A percentile compares a stretch with the other conserved stretches of the same genome.
Conservation (phyloP, 2,329 filamentous ascomycete species). For the Fusarium goolgardi region DNA sequence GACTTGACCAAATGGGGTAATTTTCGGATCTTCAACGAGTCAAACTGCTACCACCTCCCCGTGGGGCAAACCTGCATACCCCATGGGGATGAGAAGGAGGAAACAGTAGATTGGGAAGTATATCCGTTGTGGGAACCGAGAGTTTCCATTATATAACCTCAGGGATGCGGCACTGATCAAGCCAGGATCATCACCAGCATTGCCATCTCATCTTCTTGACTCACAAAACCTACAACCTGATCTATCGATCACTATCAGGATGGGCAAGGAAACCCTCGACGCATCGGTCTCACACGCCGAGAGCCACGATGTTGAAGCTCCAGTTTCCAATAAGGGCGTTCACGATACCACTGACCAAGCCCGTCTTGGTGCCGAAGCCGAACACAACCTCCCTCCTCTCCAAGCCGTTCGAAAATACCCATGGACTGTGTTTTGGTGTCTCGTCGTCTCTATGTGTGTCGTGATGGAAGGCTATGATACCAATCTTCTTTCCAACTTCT, state of each 20-base stretch:
- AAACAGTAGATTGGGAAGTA: constrained; percentile 19
- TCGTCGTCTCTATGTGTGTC: constrained; percentile 53
- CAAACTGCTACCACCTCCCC: constrained; percentile 10
- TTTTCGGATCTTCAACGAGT: constrained; percentile 24
- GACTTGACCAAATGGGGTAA: constrained; percentile 36
- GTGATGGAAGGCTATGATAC: constrained; percentile 60
- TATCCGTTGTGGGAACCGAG: background rate
- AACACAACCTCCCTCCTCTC: constrained; percentile 45
- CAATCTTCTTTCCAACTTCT: constrained; percentile 53
- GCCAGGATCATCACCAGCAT: constrained; percentile 5
- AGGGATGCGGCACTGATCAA: constrained; percentile 7
- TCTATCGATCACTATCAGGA: background rate
- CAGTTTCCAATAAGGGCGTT: background rate
- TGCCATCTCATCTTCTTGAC: background rate
- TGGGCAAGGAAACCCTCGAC: constrained; percentile 19
- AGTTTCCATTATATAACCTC: constrained; percentile 31
- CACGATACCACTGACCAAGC: constrained; percentile 29
- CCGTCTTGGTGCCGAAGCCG: constrained; percentile 31
- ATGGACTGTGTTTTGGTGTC: constrained; percentile 54
- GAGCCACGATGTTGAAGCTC: constrained; percentile 19
- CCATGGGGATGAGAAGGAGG: background rate
- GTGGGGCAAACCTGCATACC: background rate
- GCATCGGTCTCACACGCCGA: constrained; percentile 25
- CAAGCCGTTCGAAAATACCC: constrained; percentile 50
- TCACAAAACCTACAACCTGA: background rate